Evolutionary conservation across 2,329 filamentous ascomycete species (phyloP).

Genomic region (Purpureocillium takamizusanense): DNA sequence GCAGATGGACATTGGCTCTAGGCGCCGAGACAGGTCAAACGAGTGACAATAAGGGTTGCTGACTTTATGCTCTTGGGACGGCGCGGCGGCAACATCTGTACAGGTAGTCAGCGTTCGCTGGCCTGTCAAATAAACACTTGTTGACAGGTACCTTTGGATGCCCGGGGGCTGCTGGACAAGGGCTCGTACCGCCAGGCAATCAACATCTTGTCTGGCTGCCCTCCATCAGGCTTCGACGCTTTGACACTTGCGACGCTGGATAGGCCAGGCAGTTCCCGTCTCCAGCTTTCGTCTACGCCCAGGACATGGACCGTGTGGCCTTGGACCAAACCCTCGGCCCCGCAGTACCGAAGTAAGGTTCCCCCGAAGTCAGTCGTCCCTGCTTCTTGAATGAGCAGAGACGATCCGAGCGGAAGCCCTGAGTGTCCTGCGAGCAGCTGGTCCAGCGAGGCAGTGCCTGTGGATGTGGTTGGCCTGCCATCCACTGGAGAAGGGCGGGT

Average conservation of each 20-base stretch:
- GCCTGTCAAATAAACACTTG: neutral
- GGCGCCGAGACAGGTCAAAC: slow-evolving; percentile 61
- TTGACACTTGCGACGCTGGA: slow-evolving; percentile 31
- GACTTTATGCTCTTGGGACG: neutral
- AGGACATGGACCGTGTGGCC: slow-evolving; percentile 83
- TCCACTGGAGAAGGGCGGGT: slow-evolving; percentile 82
- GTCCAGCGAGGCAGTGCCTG: slow-evolving; percentile 80
- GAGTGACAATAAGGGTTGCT: slow-evolving; percentile 54
- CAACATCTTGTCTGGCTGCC: slow-evolving; percentile 74
- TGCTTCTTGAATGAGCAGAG: slow-evolving; percentile 73
- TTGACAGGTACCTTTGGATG: slow-evolving; percentile 4
- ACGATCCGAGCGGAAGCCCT: slow-evolving; percentile 73
- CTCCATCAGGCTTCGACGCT: slow-evolving; percentile 27
- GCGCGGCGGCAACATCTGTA: slow-evolving; percentile 11
- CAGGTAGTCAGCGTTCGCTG: slow-evolving; percentile 4
- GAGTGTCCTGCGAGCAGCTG: slow-evolving; percentile 77
- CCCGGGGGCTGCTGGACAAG: slow-evolving; percentile 46
- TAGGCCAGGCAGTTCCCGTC: slow-evolving; percentile 71
- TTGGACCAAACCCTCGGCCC: slow-evolving; percentile 85
- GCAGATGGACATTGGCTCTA: slow-evolving; percentile 39
- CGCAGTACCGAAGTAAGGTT: slow-evolving; percentile 76
- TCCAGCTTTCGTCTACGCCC: slow-evolving; percentile 72
- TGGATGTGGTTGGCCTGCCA: slow-evolving; percentile 81
- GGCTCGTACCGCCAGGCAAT: slow-evolving; percentile 97
- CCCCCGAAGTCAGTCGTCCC: slow-evolving; percentile 93